A percentile compares a stretch with the other conserved stretches of the same genome.
phyloP scores from a whole-genome alignment of 176 grass and related monocot species.

The Eragrostis curvula region DNA sequence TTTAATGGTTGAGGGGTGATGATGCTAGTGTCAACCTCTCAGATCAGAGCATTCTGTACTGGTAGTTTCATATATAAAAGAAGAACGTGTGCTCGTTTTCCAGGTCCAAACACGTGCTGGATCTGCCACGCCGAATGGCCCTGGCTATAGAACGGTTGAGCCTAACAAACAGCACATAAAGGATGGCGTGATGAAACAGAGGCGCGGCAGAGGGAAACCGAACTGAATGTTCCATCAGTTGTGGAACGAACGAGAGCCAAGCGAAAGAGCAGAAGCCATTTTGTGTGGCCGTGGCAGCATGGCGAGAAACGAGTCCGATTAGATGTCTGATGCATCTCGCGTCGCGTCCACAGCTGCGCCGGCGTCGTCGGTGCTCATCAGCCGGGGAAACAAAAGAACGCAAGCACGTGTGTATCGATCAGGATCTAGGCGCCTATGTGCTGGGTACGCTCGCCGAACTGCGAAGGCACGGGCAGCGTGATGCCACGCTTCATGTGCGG shows the following conservation, averaged over 20 bases:
- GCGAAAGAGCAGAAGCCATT: background rate
- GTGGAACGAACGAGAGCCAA: background rate
- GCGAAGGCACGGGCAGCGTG: too few relatives aligned
- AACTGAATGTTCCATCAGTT: background rate
- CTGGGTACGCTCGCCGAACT: background rate
- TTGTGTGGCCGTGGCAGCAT: background rate
- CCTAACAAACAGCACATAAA: background rate
- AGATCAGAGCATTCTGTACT: background rate
- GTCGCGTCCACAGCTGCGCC: too few relatives aligned
- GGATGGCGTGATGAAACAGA: background rate
- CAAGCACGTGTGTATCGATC: background rate
- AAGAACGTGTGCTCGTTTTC: background rate
- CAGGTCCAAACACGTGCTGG: conserved; percentile 16
- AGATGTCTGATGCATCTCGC: background rate
- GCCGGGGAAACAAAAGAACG: background rate
- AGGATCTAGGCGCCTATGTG: background rate
- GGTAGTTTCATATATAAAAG: background rate
- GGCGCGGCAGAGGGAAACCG: background rate
- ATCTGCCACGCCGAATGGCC: background rate
- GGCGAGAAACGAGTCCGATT: background rate
- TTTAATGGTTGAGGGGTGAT: background rate
- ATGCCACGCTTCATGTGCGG: background rate
- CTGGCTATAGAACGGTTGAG: background rate
- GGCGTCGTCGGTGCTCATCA: background rate
- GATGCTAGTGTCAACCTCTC: background rate